Evolutionary conservation across 225 moss, liverwort and hornwort genomes (phyloP).

Genomic region (Lunularia cruciata): DNA sequence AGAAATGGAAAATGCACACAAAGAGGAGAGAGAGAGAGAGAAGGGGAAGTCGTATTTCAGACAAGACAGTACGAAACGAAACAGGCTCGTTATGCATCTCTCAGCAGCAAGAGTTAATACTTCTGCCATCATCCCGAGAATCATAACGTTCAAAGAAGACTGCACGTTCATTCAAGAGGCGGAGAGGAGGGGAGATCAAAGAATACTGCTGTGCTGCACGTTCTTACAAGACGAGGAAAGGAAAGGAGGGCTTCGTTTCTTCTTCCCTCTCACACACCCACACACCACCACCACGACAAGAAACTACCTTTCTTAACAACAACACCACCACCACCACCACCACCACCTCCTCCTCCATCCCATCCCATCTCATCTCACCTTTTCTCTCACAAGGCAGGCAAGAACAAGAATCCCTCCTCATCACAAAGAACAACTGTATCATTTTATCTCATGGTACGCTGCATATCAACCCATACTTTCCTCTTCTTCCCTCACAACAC

Average conservation of each 20-base stretch:
- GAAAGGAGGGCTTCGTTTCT: too few species aligned
- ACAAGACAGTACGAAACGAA: constrained; percentile 2
- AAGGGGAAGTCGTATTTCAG: neutral
- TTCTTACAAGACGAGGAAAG: too few species aligned
- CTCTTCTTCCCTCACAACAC: neutral
- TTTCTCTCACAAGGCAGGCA: neutral
- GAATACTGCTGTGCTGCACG: too few species aligned
- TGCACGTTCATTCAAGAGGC: too few species aligned
- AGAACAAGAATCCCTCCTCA: neutral
- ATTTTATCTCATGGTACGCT: neutral
- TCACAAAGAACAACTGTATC: neutral
- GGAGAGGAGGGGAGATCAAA: too few species aligned
- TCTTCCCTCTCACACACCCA: neutral
- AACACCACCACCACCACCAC: neutral
- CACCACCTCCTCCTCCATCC: neutral
- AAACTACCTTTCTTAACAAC: neutral
- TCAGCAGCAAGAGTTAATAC: constrained; percentile 1
- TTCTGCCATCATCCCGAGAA: constrained; percentile 3
- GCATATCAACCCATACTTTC: neutral
- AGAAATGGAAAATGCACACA: too few species aligned
- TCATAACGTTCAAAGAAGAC: constrained; percentile 1
- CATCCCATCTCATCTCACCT: neutral
- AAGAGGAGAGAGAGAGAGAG: too few species aligned
- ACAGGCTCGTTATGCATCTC: constrained; percentile 3
- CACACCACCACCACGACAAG: neutral